Evolutionary conservation across 371 early-diverging fungal genomes (phyloP).

Genomic region (Syncephalastrum monosporum): DNA sequence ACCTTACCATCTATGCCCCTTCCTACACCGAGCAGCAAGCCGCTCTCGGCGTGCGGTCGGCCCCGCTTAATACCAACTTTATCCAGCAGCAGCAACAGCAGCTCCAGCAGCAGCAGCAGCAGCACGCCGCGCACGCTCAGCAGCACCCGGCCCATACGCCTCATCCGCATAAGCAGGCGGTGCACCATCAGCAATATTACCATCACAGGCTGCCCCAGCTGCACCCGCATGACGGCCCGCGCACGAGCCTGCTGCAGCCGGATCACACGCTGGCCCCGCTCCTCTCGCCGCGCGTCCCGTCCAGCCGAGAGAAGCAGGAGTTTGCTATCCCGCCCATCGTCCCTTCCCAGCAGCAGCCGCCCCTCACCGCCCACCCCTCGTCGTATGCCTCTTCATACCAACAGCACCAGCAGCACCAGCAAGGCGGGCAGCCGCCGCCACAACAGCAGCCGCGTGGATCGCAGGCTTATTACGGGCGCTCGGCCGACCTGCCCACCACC

Average conservation of each 20-base stretch:
- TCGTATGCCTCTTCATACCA: not conserved
- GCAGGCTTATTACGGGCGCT: not conserved
- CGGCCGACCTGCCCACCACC: conserved; percentile 8
- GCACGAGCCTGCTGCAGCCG: conserved; percentile 19
- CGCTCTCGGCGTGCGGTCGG: conserved; percentile 49
- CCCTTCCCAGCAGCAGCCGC: conserved; percentile 27
- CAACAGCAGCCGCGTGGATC: too few species aligned
- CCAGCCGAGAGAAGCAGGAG: conserved; percentile 21
- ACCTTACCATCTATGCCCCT: conserved; percentile 58
- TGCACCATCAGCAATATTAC: conserved; percentile 22
- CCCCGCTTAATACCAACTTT: conserved; percentile 51
- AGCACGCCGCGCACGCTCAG: conserved; percentile 14
- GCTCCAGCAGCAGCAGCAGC: conserved; percentile 15
- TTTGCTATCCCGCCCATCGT: conserved; percentile 51
- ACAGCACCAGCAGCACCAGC: conserved; percentile 6
- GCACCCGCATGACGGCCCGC: conserved; percentile 8
- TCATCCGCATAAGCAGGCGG: conserved; percentile 20
- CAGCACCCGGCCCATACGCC: conserved; percentile 19
- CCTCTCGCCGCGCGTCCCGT: conserved; percentile 29
- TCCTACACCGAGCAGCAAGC: conserved; percentile 52
- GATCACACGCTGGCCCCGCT: conserved; percentile 32
- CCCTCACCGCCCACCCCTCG: conserved; percentile 21
- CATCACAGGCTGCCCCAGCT: conserved; percentile 7
- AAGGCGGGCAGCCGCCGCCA: conserved; percentile 4
- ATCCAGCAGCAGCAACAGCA: conserved; percentile 10